Conservation (phyloP, 352 stramenopile genomes). For the Nothophytophthora sp. region DNA sequence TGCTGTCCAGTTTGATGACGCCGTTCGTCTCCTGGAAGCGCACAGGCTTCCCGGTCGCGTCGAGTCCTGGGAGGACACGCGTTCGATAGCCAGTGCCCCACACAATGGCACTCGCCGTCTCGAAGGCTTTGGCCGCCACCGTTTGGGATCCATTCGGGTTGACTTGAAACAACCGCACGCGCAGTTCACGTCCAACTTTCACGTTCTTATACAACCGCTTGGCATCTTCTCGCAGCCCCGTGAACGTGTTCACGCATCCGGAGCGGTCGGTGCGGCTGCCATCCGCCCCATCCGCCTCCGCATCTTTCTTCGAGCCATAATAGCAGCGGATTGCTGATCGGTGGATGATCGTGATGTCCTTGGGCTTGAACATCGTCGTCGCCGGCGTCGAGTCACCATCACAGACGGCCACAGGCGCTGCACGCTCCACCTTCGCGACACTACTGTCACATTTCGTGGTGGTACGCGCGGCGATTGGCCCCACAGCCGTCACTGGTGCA, state of each 20-base stretch:
- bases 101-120: conserved; percentile 71
- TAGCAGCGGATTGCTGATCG: conserved; percentile 78
- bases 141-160: conserved; percentile 56
- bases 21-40: conserved; percentile 53
- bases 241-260: conserved; percentile 87
- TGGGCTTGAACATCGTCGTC: conserved; percentile 48
- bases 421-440: conserved; percentile 20
- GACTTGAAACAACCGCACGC: conserved; percentile 77
- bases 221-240: conserved; percentile 78
- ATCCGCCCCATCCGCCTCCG: conserved; percentile 66
- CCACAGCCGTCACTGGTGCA: conserved; percentile 11
- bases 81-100: conserved; percentile 85
- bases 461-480: conserved; percentile 7
- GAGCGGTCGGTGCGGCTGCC: conserved; percentile 55
- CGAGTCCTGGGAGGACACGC: conserved; percentile 53
- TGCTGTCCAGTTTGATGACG: conserved; percentile 67
- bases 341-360: conserved; percentile 84
- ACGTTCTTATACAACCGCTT: conserved; percentile 78
- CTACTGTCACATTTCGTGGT: conserved; percentile 17
- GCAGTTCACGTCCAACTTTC: conserved; percentile 50
- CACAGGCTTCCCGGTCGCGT: conserved; percentile 43
- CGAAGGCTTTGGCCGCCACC: conserved; percentile 63
- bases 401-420: conserved; percentile 4
- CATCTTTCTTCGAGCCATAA: conserved; percentile 78
- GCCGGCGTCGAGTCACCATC: conserved; percentile 4